A percentile compares a stretch with the other conserved stretches of the same genome.
phyloP scores from a whole-genome alignment of 177 flowering plant species.

The Vitis hybrid region DNA sequence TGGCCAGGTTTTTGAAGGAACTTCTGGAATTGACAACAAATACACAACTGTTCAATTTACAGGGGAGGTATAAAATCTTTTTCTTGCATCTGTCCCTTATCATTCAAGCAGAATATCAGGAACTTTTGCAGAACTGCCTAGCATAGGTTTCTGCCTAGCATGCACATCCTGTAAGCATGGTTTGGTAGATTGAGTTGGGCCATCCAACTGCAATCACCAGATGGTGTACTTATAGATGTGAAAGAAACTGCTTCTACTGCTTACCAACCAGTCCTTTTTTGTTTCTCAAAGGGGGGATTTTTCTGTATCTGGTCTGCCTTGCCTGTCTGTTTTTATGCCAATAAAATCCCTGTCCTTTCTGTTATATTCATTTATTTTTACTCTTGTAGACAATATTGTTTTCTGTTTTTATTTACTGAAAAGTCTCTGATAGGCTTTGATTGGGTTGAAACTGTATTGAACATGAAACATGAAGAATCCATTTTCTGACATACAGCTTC shows the following conservation, averaged over 20 bases:
- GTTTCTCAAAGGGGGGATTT: no score
- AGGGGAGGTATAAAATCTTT: constrained; percentile 70
- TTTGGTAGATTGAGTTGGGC: neutral
- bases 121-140: neutral
- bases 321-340: no score
- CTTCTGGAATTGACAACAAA: constrained; percentile 98
- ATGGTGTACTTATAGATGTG: neutral
- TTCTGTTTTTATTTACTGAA: neutral
- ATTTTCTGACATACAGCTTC: neutral
- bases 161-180: neutral
- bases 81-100: neutral
- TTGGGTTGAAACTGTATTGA: neutral
- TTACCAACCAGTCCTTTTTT: no score
- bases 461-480: neutral
- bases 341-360: no score
- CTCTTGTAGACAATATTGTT: no score
- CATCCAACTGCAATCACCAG: neutral
- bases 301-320: no score
- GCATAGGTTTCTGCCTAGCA: neutral
- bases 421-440: neutral
- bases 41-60: constrained; percentile 97
- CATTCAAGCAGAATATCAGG: neutral
- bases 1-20: constrained; percentile 92
- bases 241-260: no score
- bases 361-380: no score